Base-by-base conservation (phyloP, 495 filamentous ascomycete genomes). In the Lasiosphaeriaceae sp. region DNA sequence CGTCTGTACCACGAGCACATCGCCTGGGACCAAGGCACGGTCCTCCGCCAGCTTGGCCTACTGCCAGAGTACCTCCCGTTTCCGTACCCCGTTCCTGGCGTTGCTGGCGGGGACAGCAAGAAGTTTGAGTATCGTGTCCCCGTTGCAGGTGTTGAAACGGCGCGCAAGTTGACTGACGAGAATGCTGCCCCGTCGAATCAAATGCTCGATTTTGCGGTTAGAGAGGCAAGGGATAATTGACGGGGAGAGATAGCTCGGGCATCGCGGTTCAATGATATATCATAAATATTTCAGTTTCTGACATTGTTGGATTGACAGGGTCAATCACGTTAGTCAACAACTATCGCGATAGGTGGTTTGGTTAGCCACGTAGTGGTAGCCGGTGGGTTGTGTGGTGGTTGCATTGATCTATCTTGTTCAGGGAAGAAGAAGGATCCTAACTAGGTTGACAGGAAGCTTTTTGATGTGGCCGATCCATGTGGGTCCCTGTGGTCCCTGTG, bases 21-120 rank as follows among this genome's bases (percentile, higher is more conserved):
- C 17, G 86, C 88, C 60, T 96, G 90, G 90, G 92, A 96, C 64
- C 90, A 96, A 67, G 90, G 87, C 1, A 86, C 82, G 16, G 86
- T 93, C 2, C 71, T 96, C 0, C 79, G 86, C 19, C 91, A 96
- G 70, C 71, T 90, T 0, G 90, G 90, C 0, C 66, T 95, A 47
- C 65, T 96, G 37, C 78, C 86, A 64, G 60, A 87, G 76, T 69
- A 81, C 71, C 63, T 76, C 6, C 77, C 79, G 2, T 86, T 80
- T 51, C 82, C 83, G 8, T 83, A 85, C 62, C 53, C 75, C 0
- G 53, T 83, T 2, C 70, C 78, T 0, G 71, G 67, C 45, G 80
- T 76, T 4, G 52, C 57, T n/a, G 23, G 77, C 1, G 69, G 53
- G 0, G 54, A 65, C 0, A 79, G 75, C 0, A 77, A 77, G 47